Evolutionary conservation across 371 early-diverging fungal genomes (phyloP).

Genomic region (Batkoa obscura): DNA sequence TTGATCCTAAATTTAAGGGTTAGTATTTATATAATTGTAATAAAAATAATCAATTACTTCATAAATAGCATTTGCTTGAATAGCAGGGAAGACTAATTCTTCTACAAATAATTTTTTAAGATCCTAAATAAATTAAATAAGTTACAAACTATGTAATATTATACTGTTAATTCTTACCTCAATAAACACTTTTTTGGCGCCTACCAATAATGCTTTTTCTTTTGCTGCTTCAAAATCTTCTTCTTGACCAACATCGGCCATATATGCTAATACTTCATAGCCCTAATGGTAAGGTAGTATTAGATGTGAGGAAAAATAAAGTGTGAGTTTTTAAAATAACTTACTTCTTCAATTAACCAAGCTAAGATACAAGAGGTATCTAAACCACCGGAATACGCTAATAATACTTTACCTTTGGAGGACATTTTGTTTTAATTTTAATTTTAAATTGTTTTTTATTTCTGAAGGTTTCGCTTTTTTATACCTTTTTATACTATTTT

Average conservation of each 20-base stretch:
- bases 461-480: too few relatives aligned
- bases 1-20: constrained; percentile 21
- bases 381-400: constrained; percentile 95
- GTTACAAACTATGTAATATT: not conserved
- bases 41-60: constrained; percentile 24
- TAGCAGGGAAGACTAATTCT: constrained; percentile 77
- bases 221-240: constrained; percentile 92
- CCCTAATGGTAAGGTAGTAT: constrained; percentile 16
- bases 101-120: constrained; percentile 82
- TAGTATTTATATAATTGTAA: not conserved
- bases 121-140: constrained; percentile 27
- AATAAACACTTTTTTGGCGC: constrained; percentile 86
- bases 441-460: too few relatives aligned
- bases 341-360: constrained; percentile 79
- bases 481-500: too few relatives aligned
- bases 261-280: constrained; percentile 89
- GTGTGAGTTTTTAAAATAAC: too few relatives aligned
- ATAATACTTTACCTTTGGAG: constrained; percentile 79
- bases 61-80: constrained; percentile 89
- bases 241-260: constrained; percentile 96
- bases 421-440: too few relatives aligned
- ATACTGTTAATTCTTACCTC: constrained; percentile 44
- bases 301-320: not conserved
- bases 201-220: constrained; percentile 76
- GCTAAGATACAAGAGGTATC: constrained; percentile 96